These are phyloP conservation scores for Straminergon stramineum DNA, from an alignment of 225 moss, liverwort and hornwort genomes.

Conservation along the genomic window DNA sequence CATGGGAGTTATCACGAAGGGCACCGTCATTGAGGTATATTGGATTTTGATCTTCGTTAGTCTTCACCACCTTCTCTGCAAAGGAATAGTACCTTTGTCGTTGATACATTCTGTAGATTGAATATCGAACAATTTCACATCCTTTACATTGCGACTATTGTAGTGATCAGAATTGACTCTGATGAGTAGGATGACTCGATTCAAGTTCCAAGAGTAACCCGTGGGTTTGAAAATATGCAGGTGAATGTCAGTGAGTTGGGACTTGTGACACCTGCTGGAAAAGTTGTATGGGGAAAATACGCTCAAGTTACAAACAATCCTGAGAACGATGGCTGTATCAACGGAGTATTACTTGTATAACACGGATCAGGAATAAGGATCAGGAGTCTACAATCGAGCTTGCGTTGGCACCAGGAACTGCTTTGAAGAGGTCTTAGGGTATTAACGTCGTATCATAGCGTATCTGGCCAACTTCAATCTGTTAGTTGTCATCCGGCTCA, in stretches of 20 bases:
- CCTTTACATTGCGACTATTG: neutral
- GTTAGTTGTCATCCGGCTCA: neutral
- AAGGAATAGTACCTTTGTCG: neutral
- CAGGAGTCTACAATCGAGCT: neutral
- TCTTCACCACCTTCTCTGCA: neutral
- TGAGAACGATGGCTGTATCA: constrained; percentile 97
- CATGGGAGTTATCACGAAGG: constrained; percentile 98
- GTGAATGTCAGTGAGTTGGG: constrained; percentile 97
- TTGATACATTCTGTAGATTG: neutral
- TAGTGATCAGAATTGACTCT: neutral
- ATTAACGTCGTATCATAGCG: neutral
- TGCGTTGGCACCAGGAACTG: neutral
- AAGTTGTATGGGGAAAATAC: constrained; percentile 99
- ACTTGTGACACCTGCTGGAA: constrained; percentile 93
- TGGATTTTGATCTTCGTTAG: neutral
- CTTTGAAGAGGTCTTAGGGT: neutral
- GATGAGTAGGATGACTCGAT: neutral
- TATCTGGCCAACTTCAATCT: neutral
- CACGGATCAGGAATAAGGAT: neutral
- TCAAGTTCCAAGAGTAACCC: neutral
- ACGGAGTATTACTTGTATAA: constrained; percentile 81
- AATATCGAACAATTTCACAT: neutral
- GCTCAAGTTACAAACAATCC: constrained; percentile 98
- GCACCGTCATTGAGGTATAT: constrained; percentile 91
- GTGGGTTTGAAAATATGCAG: constrained; percentile 23